A percentile compares a stretch with the other conserved stretches of the same genome.
phyloP scores from a whole-genome alignment of 202 grass and related monocot genomes.

The Eragrostis tef region DNA sequence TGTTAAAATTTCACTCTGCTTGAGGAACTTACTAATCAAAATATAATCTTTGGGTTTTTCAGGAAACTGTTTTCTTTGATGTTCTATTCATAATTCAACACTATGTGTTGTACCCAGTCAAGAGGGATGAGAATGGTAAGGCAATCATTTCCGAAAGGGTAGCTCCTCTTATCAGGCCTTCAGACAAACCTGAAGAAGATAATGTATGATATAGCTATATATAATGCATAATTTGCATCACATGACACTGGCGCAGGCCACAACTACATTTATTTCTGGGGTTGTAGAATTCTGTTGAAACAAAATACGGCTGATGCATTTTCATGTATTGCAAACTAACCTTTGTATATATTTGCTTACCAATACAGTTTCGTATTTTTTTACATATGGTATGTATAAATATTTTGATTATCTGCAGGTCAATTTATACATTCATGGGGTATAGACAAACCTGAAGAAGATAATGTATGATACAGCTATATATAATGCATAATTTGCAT shows the following conservation, averaged over 20 bases:
- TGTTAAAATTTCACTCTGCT: constrained; percentile 16
- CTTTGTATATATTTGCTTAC: constrained; percentile 26
- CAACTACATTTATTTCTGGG: constrained; percentile 17
- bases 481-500: neutral
- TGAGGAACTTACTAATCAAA: constrained; percentile 29
- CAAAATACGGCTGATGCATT: neutral
- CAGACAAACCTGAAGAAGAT: constrained; percentile 75
- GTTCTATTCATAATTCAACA: constrained; percentile 89
- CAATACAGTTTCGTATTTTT: too few relatives aligned
- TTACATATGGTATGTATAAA: constrained; percentile 23
- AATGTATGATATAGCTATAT: constrained; percentile 46
- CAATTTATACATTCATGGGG: neutral
- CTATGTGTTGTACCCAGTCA: constrained; percentile 81
- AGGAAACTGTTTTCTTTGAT: constrained; percentile 92
- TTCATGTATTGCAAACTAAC: constrained; percentile 40
- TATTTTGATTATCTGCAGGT: neutral
- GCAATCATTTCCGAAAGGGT: constrained; percentile 66
- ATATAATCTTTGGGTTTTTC: constrained; percentile 44
- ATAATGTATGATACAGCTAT: constrained; percentile 53
- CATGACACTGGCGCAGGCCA: neutral
- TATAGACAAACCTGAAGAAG: constrained; percentile 73
- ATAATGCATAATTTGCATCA: neutral
- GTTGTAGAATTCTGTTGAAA: constrained; percentile 27
- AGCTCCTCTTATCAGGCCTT: constrained; percentile 66
- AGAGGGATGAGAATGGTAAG: constrained; percentile 58